These are phyloP conservation scores for Prunus yedoensis DNA, from an alignment of 331 rosid species.

Conservation along the genomic window DNA sequence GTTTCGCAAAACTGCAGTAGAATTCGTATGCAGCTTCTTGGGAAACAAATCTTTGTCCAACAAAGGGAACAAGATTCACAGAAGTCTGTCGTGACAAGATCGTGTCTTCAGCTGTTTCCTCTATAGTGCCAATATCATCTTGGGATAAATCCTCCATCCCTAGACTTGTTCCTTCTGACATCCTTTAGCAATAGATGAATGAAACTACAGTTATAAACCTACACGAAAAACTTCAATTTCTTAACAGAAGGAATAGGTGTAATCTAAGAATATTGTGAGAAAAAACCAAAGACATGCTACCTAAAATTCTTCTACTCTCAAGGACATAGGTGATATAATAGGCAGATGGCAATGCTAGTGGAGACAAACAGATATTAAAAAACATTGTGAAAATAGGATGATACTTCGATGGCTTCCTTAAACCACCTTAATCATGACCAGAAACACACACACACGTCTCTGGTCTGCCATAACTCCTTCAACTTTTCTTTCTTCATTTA, in stretches of 20 bases:
- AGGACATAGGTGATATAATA: neutral
- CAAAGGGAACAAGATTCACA: constrained; percentile 75
- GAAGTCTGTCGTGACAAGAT: constrained; percentile 79
- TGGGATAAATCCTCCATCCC: constrained; percentile 72
- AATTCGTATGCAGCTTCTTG: constrained; percentile 92
- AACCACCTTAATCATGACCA: neutral
- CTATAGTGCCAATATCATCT: constrained; percentile 68
- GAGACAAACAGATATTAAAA: neutral
- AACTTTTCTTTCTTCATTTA: neutral
- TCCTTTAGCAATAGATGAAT: constrained; percentile 21
- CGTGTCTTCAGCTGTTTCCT: constrained; percentile 60
- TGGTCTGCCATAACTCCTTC: neutral
- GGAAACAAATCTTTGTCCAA: constrained; percentile 79
- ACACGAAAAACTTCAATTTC: constrained; percentile 14
- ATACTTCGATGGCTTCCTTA: neutral
- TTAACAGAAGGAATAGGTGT: constrained; percentile 4
- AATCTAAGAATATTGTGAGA: neutral
- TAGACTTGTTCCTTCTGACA: constrained; percentile 66
- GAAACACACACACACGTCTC: neutral
- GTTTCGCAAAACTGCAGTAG: constrained; percentile 82
- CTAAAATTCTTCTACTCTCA: neutral
- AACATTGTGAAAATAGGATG: neutral
- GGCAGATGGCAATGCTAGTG: neutral
- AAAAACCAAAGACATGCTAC: neutral
- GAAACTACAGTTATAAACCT: constrained; percentile 26